Conservation (phyloP, 2,329 filamentous ascomycete species). For the Alternaria hordeiaustralica region DNA sequence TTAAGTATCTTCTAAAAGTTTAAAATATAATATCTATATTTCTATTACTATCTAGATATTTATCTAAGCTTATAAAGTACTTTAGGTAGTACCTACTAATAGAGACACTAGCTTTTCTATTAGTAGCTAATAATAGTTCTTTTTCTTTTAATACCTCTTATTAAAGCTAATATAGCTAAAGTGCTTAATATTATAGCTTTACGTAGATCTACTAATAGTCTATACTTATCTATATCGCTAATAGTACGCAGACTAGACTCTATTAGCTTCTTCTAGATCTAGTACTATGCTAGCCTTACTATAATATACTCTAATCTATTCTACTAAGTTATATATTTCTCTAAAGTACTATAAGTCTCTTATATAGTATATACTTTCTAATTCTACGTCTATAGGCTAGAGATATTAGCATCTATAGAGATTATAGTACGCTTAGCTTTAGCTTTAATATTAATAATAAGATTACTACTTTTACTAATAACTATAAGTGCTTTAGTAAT, state of each 20-base stretch:
- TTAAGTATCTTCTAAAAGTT: neutral
- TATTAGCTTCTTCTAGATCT: conserved; percentile 1
- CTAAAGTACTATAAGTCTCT: neutral
- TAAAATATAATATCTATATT: neutral
- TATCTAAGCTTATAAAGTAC: neutral
- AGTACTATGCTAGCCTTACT: conserved; percentile 6
- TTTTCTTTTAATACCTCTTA: conserved; percentile 4
- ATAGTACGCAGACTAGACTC: neutral
- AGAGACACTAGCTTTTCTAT: neutral
- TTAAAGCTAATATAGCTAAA: neutral
- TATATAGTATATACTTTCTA: neutral
- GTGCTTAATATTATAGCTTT: conserved; percentile 2
- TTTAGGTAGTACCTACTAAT: neutral
- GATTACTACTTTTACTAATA: neutral
- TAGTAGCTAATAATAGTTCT: neutral
- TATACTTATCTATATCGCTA: neutral
- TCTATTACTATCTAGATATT: neutral
- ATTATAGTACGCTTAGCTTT: neutral
- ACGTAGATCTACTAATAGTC: conserved; percentile 7
- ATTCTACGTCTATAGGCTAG: neutral
- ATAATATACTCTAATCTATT: neutral
- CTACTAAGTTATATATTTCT: neutral
- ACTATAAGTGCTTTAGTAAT: conserved; percentile 8
- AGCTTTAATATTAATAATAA: conserved; percentile 1
- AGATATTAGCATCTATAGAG: neutral